These are phyloP conservation scores for Antarctomyces pellizariae DNA, from an alignment of 495 filamentous ascomycete species.

Conservation along the genomic window DNA sequence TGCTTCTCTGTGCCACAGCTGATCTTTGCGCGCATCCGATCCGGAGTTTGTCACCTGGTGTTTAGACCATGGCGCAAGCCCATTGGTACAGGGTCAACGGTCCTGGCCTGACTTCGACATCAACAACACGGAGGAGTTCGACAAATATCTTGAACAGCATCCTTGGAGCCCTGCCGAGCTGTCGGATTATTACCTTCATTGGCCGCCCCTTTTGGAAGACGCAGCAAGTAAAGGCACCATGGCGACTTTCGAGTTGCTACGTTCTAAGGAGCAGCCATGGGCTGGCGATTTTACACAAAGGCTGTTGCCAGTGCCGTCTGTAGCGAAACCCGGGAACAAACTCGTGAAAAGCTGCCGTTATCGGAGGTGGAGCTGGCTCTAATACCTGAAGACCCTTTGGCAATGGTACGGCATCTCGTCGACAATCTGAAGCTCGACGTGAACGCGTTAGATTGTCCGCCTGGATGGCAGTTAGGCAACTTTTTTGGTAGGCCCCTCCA, in stretches of 20 bases:
- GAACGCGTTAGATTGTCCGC: slow-evolving; percentile 3
- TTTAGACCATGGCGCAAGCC: slow-evolving; percentile 4
- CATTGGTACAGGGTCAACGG: background rate
- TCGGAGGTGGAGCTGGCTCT: too few relatives aligned
- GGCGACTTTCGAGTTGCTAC: slow-evolving; percentile 6
- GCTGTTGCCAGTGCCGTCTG: too few relatives aligned
- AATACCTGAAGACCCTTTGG: slow-evolving; percentile 2
- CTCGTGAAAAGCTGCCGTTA: too few relatives aligned
- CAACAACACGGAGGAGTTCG: background rate
- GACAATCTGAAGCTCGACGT: slow-evolving; percentile 4
- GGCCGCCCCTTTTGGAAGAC: slow-evolving; percentile 2
- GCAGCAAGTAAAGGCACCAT: slow-evolving; percentile 2
- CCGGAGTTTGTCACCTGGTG: slow-evolving; percentile 5
- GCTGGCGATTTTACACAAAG: slow-evolving; percentile 1
- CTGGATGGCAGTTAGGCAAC: slow-evolving; percentile 1
- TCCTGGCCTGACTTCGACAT: slow-evolving; percentile 1
- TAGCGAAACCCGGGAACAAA: too few relatives aligned
- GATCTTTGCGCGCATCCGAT: too few relatives aligned
- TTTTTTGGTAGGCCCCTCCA: slow-evolving; percentile 2
- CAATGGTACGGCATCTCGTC: slow-evolving; percentile 6
- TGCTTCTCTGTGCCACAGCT: too few relatives aligned
- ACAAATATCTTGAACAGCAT: too few relatives aligned
- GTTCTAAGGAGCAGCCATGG: slow-evolving; percentile 4
- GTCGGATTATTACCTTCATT: too few relatives aligned
- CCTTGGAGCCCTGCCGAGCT: too few relatives aligned